These are phyloP conservation scores for Lasiosphaeria hispida DNA, from an alignment of 495 filamentous ascomycete genomes.

Conservation along the genomic window DNA sequence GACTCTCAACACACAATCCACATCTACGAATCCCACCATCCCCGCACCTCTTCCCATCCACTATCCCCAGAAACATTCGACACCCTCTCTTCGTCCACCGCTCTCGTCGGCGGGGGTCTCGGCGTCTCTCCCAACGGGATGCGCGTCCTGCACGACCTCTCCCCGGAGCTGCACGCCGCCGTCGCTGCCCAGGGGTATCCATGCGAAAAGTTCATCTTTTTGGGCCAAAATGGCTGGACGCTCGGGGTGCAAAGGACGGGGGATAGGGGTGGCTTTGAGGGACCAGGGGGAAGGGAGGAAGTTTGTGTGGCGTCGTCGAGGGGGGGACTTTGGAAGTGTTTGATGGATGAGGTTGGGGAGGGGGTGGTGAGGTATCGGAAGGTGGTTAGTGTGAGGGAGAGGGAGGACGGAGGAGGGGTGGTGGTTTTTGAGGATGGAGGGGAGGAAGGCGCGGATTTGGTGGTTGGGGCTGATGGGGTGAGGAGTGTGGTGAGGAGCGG, in stretches of 20 bases:
- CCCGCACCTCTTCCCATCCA: conserved; percentile 22
- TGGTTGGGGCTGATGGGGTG: conserved; percentile 62
- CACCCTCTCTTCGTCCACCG: conserved; percentile 23
- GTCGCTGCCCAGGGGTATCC: conserved; percentile 18
- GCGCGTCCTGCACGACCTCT: conserved; percentile 42
- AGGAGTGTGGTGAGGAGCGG: conserved; percentile 47
- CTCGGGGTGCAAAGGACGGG: conserved; percentile 12
- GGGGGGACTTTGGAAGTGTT: conserved; percentile 13
- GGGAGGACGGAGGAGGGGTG: conserved; percentile 26
- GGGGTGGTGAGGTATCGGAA: conserved; percentile 13
- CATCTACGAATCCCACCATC: conserved; percentile 37
- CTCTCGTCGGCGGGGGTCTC: conserved; percentile 50
- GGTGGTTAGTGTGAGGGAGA: conserved; percentile 17
- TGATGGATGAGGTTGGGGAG: conserved; percentile 8
- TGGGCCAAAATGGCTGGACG: conserved; percentile 18
- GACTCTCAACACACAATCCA: conserved; percentile 21
- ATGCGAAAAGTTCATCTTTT: conserved; percentile 17
- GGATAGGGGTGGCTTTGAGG: conserved; percentile 16
- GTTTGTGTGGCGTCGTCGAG: conserved; percentile 14
- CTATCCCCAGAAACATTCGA: conserved; percentile 25
- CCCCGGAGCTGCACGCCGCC: conserved; percentile 28
- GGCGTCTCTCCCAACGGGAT: conserved; percentile 52
- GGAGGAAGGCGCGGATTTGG: conserved; percentile 47
- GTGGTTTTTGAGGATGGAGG: conserved; percentile 35
- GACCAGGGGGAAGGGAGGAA: conserved; percentile 3